Evolutionary conservation across 2,329 filamentous ascomycete species (phyloP).

Genomic region (Clarireedia paspali): DNA sequence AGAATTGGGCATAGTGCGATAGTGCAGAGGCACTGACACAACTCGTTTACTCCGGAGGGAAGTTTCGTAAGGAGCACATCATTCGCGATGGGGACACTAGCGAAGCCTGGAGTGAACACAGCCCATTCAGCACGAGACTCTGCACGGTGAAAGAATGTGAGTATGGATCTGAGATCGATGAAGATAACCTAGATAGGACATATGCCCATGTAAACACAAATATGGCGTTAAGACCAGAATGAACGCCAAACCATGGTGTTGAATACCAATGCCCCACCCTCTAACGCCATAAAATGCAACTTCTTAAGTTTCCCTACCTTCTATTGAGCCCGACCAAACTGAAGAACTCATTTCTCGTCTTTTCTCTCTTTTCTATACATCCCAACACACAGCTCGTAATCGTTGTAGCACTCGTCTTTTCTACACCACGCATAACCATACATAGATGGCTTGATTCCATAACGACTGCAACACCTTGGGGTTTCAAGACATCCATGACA

Average conservation of each 20-base stretch:
- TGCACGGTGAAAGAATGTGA: background rate
- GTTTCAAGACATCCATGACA: conserved; percentile 85
- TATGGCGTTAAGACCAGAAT: conserved; percentile 30
- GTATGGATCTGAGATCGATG: too few relatives aligned
- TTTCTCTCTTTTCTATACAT: conserved; percentile 84
- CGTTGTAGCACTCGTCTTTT: conserved; percentile 80
- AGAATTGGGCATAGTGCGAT: conserved; percentile 1
- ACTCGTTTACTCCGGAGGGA: background rate
- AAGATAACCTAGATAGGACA: background rate
- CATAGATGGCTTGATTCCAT: conserved; percentile 96
- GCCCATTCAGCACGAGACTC: background rate
- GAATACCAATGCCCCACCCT: conserved; percentile 24
- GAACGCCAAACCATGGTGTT: conserved; percentile 27
- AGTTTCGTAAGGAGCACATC: too few relatives aligned
- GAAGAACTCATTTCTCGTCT: conserved; percentile 93
- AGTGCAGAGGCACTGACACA: background rate
- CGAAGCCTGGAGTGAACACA: background rate
- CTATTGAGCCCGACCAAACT: conserved; percentile 64
- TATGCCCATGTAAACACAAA: conserved; percentile 8
- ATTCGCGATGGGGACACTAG: too few relatives aligned
- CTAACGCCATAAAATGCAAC: conserved; percentile 18
- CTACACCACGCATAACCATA: conserved; percentile 98
- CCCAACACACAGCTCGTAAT: conserved; percentile 98
- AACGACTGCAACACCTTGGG: conserved; percentile 90
- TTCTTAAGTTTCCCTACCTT: conserved; percentile 24